Percentiles rank a stretch among this genome's conserved stretches.
These are phyloP conservation scores for Earliella scabrosa DNA, from an alignment of 1,284 basidiomycete species.

Conservation along the genomic window DNA sequence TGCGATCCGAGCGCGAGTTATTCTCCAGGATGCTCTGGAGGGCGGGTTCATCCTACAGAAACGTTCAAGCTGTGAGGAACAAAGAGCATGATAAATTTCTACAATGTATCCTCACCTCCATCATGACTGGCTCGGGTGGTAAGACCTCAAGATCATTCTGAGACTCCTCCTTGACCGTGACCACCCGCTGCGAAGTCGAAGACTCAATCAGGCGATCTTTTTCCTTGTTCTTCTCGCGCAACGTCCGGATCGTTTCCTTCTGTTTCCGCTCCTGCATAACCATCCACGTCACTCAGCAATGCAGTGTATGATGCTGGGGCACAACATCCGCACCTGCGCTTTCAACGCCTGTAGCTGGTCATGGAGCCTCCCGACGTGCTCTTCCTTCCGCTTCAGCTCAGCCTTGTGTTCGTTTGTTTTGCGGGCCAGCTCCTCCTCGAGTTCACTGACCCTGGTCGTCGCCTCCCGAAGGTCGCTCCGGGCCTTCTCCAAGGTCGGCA, in stretches of 20 bases:
- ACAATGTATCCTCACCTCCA: background rate
- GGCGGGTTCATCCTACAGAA: background rate
- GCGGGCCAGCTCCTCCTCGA: background rate
- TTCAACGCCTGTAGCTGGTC: conserved; percentile 13
- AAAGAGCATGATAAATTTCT: background rate
- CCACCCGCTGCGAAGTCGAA: background rate
- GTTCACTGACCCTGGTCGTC: background rate
- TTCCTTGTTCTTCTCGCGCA: conserved; percentile 13
- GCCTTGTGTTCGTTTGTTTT: conserved; percentile 3
- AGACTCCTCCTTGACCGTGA: background rate
- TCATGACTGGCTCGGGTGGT: background rate
- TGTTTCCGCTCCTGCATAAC: conserved; percentile 23
- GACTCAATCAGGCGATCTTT: background rate
- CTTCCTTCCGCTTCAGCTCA: conserved; percentile 9
- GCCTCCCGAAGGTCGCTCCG: conserved; percentile 5
- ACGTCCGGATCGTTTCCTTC: conserved; percentile 20
- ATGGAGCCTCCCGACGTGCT: conserved; percentile 3
- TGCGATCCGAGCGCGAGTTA: background rate
- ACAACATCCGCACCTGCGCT: conserved; percentile 7
- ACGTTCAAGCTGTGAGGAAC: background rate
- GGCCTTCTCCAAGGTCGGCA: background rate
- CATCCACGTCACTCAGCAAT: background rate
- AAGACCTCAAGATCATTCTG: background rate
- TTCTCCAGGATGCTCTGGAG: background rate
- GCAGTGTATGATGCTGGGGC: too few relatives aligned